Percentiles rank a stretch among this genome's conserved stretches.
Conservation (phyloP, 2,329 filamentous ascomycete genomes). For the Xylariaceae sp. region DNA sequence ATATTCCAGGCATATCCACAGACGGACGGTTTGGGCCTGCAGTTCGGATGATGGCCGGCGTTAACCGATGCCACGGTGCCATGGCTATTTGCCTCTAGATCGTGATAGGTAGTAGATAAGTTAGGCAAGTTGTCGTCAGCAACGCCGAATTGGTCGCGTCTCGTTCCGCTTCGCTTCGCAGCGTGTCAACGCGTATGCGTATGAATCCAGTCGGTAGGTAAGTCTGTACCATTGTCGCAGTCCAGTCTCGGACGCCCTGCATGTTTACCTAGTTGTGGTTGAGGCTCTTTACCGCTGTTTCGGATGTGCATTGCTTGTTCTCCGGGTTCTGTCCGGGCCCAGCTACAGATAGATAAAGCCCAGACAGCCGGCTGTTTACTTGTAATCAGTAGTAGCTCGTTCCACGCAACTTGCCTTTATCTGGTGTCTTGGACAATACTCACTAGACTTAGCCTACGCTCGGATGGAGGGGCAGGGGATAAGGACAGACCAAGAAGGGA, state of each 20-base stretch:
- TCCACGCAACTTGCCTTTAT: neutral
- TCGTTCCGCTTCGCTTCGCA: neutral
- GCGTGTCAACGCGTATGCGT: neutral
- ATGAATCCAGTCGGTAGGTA: too few species aligned
- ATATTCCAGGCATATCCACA: too few species aligned
- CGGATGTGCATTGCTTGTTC: neutral
- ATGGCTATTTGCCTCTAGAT: neutral
- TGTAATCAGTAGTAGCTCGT: neutral
- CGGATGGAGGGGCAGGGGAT: neutral
- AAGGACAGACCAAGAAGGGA: neutral
- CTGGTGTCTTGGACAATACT: neutral
- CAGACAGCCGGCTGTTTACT: neutral
- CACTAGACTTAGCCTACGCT: neutral
- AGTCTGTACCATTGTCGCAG: neutral
- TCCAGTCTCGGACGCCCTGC: neutral
- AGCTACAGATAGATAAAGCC: neutral
- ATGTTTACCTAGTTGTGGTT: neutral
- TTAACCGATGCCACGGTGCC: neutral
- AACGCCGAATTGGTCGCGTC: neutral
- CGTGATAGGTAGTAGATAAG: neutral
- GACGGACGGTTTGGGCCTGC: too few species aligned
- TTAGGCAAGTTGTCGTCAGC: neutral
- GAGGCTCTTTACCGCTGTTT: slow-evolving; percentile 8
- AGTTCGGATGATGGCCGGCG: neutral
- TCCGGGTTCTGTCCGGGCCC: neutral